A percentile compares a stretch with the other conserved stretches of the same genome.
phyloP scores from a whole-genome alignment of 2,329 filamentous ascomycete species.

The Talaromyces pinophilus region DNA sequence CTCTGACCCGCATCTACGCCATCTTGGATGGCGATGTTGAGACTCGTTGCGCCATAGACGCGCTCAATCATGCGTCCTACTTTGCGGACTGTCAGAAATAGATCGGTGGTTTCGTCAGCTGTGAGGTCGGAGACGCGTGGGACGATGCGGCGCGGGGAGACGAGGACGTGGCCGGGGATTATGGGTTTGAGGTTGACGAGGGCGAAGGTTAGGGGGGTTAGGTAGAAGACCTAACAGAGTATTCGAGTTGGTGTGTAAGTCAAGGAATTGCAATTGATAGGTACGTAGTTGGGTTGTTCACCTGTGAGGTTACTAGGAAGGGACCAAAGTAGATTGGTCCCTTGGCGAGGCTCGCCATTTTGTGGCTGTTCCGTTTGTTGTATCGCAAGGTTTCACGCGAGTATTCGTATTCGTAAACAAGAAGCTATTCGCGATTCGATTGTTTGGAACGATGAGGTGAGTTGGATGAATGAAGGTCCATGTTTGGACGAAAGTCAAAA shows the following conservation, averaged over 20 bases:
- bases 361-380: background rate
- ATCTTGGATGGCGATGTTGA: conserved; percentile 96
- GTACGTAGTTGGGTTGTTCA: conserved; percentile 38
- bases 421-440: no score
- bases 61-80: conserved; percentile 73
- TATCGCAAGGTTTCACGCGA: background rate
- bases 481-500: background rate
- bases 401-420: background rate
- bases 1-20: conserved; percentile 88
- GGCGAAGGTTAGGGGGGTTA: conserved; percentile 76
- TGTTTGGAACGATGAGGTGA: background rate
- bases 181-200: conserved; percentile 95
- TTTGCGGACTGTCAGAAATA: conserved; percentile 83
- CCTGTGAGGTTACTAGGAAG: conserved; percentile 74
- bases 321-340: conserved; percentile 68
- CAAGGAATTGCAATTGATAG: background rate
- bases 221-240: conserved; percentile 73
- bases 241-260: background rate
- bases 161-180: conserved; percentile 86
- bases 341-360: conserved; percentile 25
- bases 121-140: conserved; percentile 75
- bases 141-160: conserved; percentile 72
- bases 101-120: conserved; percentile 71
- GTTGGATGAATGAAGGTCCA: background rate
- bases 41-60: conserved; percentile 66